Evolutionary conservation across 306 rosid genomes (phyloP).

Genomic region (Gynostemma pentaphyllum): DNA sequence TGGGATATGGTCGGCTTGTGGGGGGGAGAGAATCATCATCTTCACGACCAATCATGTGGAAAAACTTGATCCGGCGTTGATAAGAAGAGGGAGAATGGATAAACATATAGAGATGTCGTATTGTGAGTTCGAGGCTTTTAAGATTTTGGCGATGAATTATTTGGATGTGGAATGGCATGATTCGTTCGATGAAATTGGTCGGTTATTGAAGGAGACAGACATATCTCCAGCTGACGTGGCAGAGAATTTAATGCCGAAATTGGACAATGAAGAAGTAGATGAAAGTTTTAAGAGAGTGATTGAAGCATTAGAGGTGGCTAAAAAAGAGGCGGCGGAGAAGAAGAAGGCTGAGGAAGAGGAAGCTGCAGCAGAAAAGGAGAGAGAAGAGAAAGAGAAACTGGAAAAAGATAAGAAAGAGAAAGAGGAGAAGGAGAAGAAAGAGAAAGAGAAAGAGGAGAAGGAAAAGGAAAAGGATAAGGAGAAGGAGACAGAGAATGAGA

Average conservation of each 20-base stretch:
- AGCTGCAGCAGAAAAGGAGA: not conserved
- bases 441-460: not conserved
- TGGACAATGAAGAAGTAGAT: slow-evolving; percentile 17
- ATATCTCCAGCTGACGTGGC: slow-evolving; percentile 89
- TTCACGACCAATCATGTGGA: slow-evolving; percentile 77
- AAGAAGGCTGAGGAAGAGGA: slow-evolving; percentile 24
- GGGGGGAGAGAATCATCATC: slow-evolving; percentile 57
- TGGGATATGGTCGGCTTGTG: slow-evolving; percentile 61
- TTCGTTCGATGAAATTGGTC: slow-evolving; percentile 22
- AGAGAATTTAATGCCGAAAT: slow-evolving; percentile 69
- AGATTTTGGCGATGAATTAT: slow-evolving; percentile 51
- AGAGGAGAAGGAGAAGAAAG: not conserved
- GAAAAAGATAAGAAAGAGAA: not conserved
- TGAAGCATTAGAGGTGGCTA: slow-evolving; percentile 40
- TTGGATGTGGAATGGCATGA: slow-evolving; percentile 33
- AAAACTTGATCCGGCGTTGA: slow-evolving; percentile 75
- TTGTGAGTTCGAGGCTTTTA: slow-evolving; percentile 61
- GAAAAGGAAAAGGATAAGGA: no score
- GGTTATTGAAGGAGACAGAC: slow-evolving; percentile 22
- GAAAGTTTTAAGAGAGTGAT: slow-evolving; percentile 28
- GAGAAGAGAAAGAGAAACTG: slow-evolving; percentile 2
- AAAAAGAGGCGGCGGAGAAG: slow-evolving; percentile 20
- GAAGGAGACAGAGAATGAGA: not conserved
- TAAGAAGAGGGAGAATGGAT: slow-evolving; percentile 83
- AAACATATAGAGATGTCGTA: slow-evolving; percentile 58